Conservation (phyloP, 306 rosid genomes). For the Malus domestica region ASM211411v1 NC_041797.1:18391501-18392000, state of each 20-base stretch:
- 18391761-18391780: conserved; percentile 37
- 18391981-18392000: background rate
- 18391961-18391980: too few relatives aligned
- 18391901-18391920: background rate
- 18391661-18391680: background rate
- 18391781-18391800: conserved; percentile 72
- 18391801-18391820: conserved; percentile 50
- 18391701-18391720: conserved; percentile 7
- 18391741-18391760: conserved; percentile 31
- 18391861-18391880: conserved; percentile 30
- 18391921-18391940: background rate
- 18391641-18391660: too few relatives aligned
- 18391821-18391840: conserved; percentile 41
- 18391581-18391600: too few relatives aligned
- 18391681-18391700: conserved; percentile 22
- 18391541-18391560: too few relatives aligned
- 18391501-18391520: too few relatives aligned
- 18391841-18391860: conserved; percentile 65
- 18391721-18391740: conserved; percentile 41
- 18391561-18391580: too few relatives aligned
- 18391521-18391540: too few relatives aligned
- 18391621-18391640: background rate
- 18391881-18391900: background rate
- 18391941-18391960: background rate
- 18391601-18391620: too few relatives aligned